Base-by-base conservation (phyloP, 2,329 filamentous ascomycete species). In the Epichloe sylvatica region DNA sequence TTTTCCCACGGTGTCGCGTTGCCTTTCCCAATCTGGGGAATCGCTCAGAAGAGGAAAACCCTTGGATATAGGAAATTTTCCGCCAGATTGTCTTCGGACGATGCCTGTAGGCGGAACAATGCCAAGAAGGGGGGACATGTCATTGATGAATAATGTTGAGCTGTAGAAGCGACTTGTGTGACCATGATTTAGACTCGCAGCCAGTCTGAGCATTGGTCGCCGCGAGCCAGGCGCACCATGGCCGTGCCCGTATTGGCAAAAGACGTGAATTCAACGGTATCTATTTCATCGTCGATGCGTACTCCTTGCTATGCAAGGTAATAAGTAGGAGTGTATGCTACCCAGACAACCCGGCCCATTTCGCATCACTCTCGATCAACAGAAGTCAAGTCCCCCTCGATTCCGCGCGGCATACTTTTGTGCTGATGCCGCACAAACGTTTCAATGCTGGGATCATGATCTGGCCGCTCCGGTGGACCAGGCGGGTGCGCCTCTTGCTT, bases 11-110 rank as follows among this genome's bases (percentile, higher is more conserved):
- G 76, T 78, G 76, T 74, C 67, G 75, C 62, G 76, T 80, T 80
- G 76, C 76, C 76, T 74, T 74, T 72, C 69, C 67, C 67, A 60
- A 54, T 51, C 48, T 53, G 55, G 69, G 69, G 72, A 71, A 72
- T 64, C 60, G 67, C 71, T 78, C 74, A 76, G 75, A 69, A 80
- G 74, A 80, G 64, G 55, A 69, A 74, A 65, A 67, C 70, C 76
- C 76, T 74, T 74, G 74, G 65, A 70, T 70, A 77, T 79, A 80
- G 76, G 77, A 80, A 80, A 75, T 78, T 71, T 78, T 64, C 65
- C 73, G 71, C 64, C 65, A 62, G 41, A 45, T 49, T 52, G 50
- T 53, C 54, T 50, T 62, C 64, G 65, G 60, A 64, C 52, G 53
- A 52, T 46, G 23, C 52, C 67, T 60, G 66, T 67, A 73, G 73